Base-by-base conservation (phyloP, 1,139 yeast species). In the Lodderomyces elongisporus region DNA sequence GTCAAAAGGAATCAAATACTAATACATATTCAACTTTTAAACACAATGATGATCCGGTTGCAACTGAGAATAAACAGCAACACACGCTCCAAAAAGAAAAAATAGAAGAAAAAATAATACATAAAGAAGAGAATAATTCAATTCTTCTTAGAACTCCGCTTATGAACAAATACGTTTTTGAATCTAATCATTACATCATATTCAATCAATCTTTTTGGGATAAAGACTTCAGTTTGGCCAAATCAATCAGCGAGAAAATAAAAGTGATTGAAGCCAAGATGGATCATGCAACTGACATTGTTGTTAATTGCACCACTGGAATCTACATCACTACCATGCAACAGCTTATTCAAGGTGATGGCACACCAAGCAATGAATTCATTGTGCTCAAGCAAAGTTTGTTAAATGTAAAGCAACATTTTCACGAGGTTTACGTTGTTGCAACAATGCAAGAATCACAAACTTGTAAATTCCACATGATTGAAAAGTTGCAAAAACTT, bases 261-360 rank as follows among this genome's bases (percentile, higher is more conserved):
- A 17, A 28, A 2, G 14, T 27, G 10, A 26, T 36, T 17, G 45
- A 40, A 31, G 31, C 17, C 9, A 33, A 34, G 16, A 31, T 33
- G 18, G 14, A 14, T 3, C 27, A 38, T 29, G 31, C 30, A 2
- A 30, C 36, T n/a, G 43, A 42, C 23, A 31, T 42, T 9, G 27
- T 38, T 9, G 25, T 42, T 9, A 42, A 42, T 25, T 27, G 33
- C n/a, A 23, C 18, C 8, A 31, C 42, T 14, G 45, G 41, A 6
- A 34, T 42, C 8, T 27, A 25, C 16, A 13, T 34, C 13, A 25
- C 37, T 4, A n/a, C 29, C 1, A 35, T 35, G 10, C 35, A 36
- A 14, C 28, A 28, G 14, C 17, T 42, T 5, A 15, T 40, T 17
- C 45, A 42, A 31, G 26, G 28, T 10, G 37, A 41, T 24, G 14